Evolutionary conservation across 1,284 basidiomycete species (phyloP), one percentile per base, ranked within the genome.

Genomic region (Moesziomyces globuligerus): DNA sequence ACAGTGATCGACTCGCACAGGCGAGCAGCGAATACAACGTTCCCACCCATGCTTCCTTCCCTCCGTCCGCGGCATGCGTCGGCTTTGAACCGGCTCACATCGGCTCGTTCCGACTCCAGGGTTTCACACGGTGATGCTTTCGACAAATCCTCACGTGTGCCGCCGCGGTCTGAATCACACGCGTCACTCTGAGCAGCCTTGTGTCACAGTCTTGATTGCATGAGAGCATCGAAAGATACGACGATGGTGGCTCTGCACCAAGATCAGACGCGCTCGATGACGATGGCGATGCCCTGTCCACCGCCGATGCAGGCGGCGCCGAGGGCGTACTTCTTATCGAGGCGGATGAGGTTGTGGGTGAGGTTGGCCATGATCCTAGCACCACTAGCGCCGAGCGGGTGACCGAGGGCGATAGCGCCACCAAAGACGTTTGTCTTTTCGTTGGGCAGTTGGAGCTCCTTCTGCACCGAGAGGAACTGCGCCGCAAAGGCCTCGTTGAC

Each of bases 391-490:
- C 81, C 86, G 20, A 87, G 83, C 11, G 86, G 86, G 72, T 87
- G 86, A 15, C 86, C 86, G 28, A 87, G 78, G 1, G 86, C 86
- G 50, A 84, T 84, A 2, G 83, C 83, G 20, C 83, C 83, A 42
- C 86, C 86, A 56, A 86, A 86, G 26, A 86, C 73, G 82, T 87
- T 87, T n/a, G 84, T 83, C 76, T 85, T 86, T 15, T 87, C 86
- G 44, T 76, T 82, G 13, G 86, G 86, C 21, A 98, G 87, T 59
- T 87, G 87, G 61, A 96, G 87, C 40, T 92, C 87, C 85, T 95
- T 91, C 85, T 98, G 93, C 3, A 92, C 92, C 49, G 94, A 89
- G 46, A 91, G 88, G 79, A 93, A 90, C 77, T 98, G 95, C 32
- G 93, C 92, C 0, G 94, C 94, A 87, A 98, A 98, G 17, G 95